Evolutionary conservation across 176 grass and related monocot genomes (phyloP).

Genomic region (Oryza meyeriana): DNA sequence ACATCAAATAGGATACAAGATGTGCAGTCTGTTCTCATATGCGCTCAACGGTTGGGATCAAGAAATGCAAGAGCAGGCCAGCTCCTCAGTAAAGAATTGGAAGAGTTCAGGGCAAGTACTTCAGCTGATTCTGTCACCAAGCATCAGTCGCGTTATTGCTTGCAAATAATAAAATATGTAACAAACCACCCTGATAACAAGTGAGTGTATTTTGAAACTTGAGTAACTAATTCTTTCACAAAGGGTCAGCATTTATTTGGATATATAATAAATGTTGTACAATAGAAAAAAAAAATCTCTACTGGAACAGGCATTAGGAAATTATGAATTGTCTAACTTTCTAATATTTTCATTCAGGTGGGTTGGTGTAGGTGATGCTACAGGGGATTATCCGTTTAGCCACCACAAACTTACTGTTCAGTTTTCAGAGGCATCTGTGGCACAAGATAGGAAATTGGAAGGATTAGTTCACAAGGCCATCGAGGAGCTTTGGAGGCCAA

Average conservation of each 20-base stretch:
- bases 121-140: constrained; percentile 87
- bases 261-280: background rate
- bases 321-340: constrained; percentile 19
- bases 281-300: background rate
- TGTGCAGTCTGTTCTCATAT: constrained; percentile 87
- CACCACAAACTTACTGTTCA: constrained; percentile 99
- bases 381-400: constrained; percentile 97
- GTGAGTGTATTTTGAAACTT: constrained; percentile 50
- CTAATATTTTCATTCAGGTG: constrained; percentile 72
- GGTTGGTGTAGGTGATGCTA: constrained; percentile 84
- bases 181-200: constrained; percentile 78
- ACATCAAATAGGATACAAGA: constrained; percentile 90
- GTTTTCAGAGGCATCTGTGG: constrained; percentile 77
- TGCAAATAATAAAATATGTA: constrained; percentile 93
- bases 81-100: constrained; percentile 86
- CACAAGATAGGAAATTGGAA: constrained; percentile 97
- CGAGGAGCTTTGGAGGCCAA: constrained; percentile 86
- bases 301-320: background rate
- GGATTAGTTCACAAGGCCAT: constrained; percentile 98
- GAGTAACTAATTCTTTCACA: constrained; percentile 1
- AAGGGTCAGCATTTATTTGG: constrained; percentile 5
- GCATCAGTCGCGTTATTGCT: constrained; percentile 90
- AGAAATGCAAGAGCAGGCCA: constrained; percentile 87
- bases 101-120: constrained; percentile 79
- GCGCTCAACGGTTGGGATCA: constrained; percentile 74